These are phyloP conservation scores for Setaria italica DNA, from an alignment of 202 grass and related monocot species.

Conservation along the genomic window DNA sequence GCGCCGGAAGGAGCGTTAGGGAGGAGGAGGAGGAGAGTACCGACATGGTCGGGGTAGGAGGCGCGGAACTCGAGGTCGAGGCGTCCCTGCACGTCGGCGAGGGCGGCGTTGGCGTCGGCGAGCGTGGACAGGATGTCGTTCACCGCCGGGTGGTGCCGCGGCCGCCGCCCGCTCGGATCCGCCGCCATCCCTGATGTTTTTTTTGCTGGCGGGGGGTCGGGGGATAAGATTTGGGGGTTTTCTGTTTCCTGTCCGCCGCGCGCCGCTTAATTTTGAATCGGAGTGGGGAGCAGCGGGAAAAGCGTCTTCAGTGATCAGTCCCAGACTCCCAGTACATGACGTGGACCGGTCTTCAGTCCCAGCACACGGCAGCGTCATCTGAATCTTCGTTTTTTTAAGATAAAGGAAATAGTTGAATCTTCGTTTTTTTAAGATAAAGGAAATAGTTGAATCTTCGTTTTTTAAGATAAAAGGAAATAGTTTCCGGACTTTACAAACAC, in stretches of 20 bases:
- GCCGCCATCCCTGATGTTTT: conserved; percentile 24
- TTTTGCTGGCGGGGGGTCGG: too few relatives aligned
- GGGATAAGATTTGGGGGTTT: not conserved
- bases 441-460: too few relatives aligned
- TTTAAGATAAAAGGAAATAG: too few relatives aligned
- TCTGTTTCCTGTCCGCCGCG: not conserved
- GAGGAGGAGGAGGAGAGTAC: not conserved
- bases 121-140: conserved; percentile 63
- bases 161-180: conserved; percentile 42
- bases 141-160: conserved; percentile 55
- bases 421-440: too few relatives aligned
- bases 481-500: too few relatives aligned
- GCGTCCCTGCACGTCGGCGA: conserved; percentile 63
- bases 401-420: too few relatives aligned
- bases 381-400: too few relatives aligned
- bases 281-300: not conserved
- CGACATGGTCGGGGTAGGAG: conserved; percentile 74
- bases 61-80: conserved; percentile 73
- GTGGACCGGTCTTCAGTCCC: too few relatives aligned
- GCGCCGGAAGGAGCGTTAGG: not conserved
- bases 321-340: not conserved
- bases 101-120: conserved; percentile 56
- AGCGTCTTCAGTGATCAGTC: not conserved
- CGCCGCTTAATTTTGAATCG: conserved; percentile 19
- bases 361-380: too few relatives aligned